Conservation (phyloP, 495 filamentous ascomycete species). For the Annulohypoxylon maeteangense region DNA sequence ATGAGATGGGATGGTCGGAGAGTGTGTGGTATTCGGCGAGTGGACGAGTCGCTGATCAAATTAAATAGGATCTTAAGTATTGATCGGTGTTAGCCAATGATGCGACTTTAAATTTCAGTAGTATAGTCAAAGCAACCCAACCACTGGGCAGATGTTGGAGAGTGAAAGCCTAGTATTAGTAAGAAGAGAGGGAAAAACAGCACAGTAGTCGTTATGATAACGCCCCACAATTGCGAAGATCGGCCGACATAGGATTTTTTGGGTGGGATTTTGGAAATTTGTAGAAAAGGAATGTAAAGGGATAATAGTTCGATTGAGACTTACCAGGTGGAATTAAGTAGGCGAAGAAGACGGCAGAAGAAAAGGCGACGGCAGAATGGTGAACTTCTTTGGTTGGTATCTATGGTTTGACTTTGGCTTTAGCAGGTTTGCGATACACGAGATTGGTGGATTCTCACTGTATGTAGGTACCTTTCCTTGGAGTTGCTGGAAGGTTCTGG, state of each 20-base stretch:
- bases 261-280: not conserved
- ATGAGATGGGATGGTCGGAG: constrained; percentile 8
- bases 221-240: constrained; percentile 41
- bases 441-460: constrained; percentile 33
- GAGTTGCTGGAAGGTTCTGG: constrained; percentile 47
- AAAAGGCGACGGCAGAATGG: constrained; percentile 23
- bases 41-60: not conserved
- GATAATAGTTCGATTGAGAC: not conserved
- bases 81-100: constrained; percentile 14
- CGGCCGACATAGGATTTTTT: constrained; percentile 18
- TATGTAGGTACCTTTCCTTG: constrained; percentile 11
- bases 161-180: constrained; percentile 21
- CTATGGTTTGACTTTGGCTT: constrained; percentile 4
- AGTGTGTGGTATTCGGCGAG: constrained; percentile 8
- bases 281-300: constrained; percentile 4
- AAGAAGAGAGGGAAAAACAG: constrained; percentile 35
- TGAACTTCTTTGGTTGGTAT: not conserved
- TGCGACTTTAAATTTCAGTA: not conserved
- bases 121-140: not conserved
- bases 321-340: constrained; percentile 31
- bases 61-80: constrained; percentile 29
- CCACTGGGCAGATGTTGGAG: constrained; percentile 2
- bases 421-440: constrained; percentile 15
- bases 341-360: constrained; percentile 1
- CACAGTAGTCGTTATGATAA: constrained; percentile 25